phyloP scores from a whole-genome alignment of 2,329 filamentous ascomycete genomes.

The Huntiella moniliformis region DNA sequence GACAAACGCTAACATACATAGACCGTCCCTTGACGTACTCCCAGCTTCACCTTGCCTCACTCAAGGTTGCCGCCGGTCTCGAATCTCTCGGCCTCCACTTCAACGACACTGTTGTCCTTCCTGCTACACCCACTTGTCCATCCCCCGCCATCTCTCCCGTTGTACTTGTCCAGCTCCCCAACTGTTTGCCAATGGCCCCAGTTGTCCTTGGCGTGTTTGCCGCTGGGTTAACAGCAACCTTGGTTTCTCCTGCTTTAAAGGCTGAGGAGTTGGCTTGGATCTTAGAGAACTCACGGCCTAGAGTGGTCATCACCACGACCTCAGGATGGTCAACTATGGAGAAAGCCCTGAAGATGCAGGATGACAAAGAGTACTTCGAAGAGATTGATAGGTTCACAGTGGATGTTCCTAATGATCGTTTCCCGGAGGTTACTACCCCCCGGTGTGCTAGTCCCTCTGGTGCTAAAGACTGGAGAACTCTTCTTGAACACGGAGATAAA shows the following conservation, averaged over 20 bases:
- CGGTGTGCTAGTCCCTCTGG: background rate
- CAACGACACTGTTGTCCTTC: slow-evolving; percentile 18
- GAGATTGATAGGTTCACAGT: slow-evolving; percentile 42
- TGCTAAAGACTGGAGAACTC: slow-evolving; percentile 37
- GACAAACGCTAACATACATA: slow-evolving; percentile 10
- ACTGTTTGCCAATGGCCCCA: slow-evolving; percentile 22
- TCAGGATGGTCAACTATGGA: slow-evolving; percentile 18
- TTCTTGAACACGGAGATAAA: slow-evolving; percentile 22
- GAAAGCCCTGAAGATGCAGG: slow-evolving; percentile 19
- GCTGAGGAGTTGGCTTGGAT: slow-evolving; percentile 23
- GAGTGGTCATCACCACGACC: slow-evolving; percentile 21
- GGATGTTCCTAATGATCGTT: slow-evolving; percentile 19
- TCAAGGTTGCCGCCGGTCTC: slow-evolving; percentile 20
- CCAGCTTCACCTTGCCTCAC: slow-evolving; percentile 19
- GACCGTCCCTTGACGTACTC: slow-evolving; percentile 21
- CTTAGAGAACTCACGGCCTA: slow-evolving; percentile 22
- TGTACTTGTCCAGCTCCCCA: slow-evolving; percentile 25
- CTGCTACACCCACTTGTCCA: slow-evolving; percentile 22
- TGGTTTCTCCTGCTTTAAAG: slow-evolving; percentile 23
- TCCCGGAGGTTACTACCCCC: slow-evolving; percentile 15
- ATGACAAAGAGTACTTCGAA: slow-evolving; percentile 18
- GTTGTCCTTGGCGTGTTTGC: slow-evolving; percentile 22
- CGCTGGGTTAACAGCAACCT: slow-evolving; percentile 22
- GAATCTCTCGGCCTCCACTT: slow-evolving; percentile 21
- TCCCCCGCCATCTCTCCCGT: slow-evolving; percentile 23